phyloP scores from a whole-genome alignment of 768 basidiomycete species.

The Lactarius indigo region DNA sequence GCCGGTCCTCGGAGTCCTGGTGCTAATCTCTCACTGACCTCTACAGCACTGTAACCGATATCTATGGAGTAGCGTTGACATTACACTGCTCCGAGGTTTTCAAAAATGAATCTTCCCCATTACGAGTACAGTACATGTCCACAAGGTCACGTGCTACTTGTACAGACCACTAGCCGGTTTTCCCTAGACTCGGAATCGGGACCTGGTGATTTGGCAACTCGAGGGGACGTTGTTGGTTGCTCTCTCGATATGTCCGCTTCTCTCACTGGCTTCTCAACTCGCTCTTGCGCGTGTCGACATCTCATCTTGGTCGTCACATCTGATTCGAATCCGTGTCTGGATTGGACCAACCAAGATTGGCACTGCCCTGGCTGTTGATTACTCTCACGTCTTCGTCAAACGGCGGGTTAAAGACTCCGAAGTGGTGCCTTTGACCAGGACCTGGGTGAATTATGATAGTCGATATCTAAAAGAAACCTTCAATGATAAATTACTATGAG shows the following conservation, averaged over 20 bases:
- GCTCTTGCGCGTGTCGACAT: background rate
- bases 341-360: background rate
- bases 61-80: background rate
- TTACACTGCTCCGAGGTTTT: background rate
- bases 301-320: background rate
- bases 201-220: background rate
- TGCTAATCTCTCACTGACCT: background rate
- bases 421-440: background rate
- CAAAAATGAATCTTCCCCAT: background rate
- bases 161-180: no score
- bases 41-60: background rate
- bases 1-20: background rate
- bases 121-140: background rate
- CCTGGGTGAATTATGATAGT: background rate
- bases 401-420: background rate
- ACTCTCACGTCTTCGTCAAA: background rate
- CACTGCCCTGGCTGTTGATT: background rate
- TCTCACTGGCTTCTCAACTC: background rate
- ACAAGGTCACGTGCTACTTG: background rate
- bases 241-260: background rate
- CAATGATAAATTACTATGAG: background rate
- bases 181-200: background rate
- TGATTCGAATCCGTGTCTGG: background rate
- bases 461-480: background rate
- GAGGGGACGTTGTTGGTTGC: background rate